Base-by-base conservation (phyloP, 495 filamentous ascomycete genomes). In the Tetracladium marchalianum region DNA sequence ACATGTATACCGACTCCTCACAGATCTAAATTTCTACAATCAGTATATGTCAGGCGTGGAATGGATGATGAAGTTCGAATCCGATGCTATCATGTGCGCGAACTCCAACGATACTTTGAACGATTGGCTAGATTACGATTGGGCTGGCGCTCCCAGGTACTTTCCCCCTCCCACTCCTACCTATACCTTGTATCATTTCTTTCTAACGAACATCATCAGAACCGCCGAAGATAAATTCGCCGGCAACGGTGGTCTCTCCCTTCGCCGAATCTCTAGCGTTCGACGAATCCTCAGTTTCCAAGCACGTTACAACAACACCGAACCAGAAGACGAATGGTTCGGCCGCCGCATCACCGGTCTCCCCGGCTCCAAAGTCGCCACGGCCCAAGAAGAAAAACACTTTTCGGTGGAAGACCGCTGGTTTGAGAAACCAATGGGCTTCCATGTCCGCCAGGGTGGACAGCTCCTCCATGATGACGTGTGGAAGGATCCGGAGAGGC, bases 291-390 rank as follows among this genome's bases (percentile, higher is more conserved):
- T 75, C 2, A 41, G 47, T 5, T 70, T 67, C 45, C 67, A 75
- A 39, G 58, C 53, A 3, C 59, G 71, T 10, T 64, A 59, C 43
- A 67, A 71, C 48, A 58, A 69, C 53, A 65, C 59, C 5, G 60
- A 66, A 16, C 56, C 69, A 48, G 71, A 75, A 52, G 71, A 75
- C 39, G 63, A 70, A 46, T 75, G 71, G 71, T 67, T 75, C 36
- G 59, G 63, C 3, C 64, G 61, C 38, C 64, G 71, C 0, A 52
- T 75, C 10, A 57, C 57, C 9, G 22, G 61, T 17, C 49, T 73
- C 16, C 69, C 69, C 0, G 71, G 66, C 6, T 67, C 64, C 16
- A 67, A 66, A 34, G 64, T 72, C 31, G 65, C 71, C 0, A 60
- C 39, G 24, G 49, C 57, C 6, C 64, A 54, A 4, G 35, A 49